Conservation (phyloP, 148 eudicot species). For the Fagopyrum homotropicum region DNA sequence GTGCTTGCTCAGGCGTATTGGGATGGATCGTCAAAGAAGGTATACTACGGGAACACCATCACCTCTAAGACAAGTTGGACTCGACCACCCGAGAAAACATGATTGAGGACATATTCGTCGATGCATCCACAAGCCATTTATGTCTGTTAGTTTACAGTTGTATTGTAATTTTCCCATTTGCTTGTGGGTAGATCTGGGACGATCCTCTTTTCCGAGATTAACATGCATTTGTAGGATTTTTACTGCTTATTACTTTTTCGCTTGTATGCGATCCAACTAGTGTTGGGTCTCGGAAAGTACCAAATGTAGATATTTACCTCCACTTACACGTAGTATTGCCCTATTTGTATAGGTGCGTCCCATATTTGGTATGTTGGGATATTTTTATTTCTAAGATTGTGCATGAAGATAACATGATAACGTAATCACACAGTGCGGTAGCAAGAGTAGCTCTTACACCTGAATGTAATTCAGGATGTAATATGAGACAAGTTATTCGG, state of each 20-base stretch:
- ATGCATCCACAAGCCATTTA: neutral
- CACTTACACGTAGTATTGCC: neutral
- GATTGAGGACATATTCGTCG: neutral
- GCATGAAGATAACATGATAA: neutral
- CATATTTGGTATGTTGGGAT: neutral
- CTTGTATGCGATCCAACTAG: neutral
- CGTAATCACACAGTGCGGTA: too few species aligned
- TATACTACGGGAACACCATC: conserved; percentile 62
- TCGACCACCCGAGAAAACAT: conserved; percentile 34
- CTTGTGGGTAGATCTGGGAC: too few species aligned
- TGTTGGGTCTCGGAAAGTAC: neutral
- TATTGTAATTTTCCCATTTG: neutral
- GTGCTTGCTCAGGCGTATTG: conserved; percentile 52
- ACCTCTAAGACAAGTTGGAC: conserved; percentile 90
- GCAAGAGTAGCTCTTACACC: too few species aligned
- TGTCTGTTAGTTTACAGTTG: neutral
- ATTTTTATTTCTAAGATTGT: neutral
- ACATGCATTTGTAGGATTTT: neutral
- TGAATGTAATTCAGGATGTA: too few species aligned
- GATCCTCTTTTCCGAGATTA: neutral
- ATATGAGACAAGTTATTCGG: too few species aligned
- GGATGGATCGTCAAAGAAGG: conserved; percentile 79
- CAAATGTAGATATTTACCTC: neutral
- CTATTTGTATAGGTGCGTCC: neutral
- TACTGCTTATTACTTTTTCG: neutral